These are phyloP conservation scores for Pezicula radicicola DNA, from an alignment of 2,329 filamentous ascomycete species.

Conservation along the genomic window DNA sequence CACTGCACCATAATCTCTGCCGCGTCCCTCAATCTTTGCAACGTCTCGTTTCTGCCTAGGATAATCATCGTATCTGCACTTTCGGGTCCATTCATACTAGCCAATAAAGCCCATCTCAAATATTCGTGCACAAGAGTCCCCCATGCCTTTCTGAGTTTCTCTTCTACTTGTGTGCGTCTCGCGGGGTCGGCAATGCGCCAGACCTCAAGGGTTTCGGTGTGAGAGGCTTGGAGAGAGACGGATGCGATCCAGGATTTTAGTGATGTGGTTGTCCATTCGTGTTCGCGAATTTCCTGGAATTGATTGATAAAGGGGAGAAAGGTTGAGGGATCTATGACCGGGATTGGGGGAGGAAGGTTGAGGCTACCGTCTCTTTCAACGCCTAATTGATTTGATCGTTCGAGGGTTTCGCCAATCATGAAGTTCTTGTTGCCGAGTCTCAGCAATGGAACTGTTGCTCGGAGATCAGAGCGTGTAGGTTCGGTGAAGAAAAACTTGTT, in stretches of 20 bases:
- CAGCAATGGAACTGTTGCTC: slow-evolving; percentile 8
- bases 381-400: too few relatives aligned
- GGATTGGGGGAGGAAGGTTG: background rate
- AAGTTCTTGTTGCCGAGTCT: slow-evolving; percentile 7
- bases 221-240: background rate
- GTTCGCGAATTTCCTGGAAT: background rate
- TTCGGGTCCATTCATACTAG: slow-evolving; percentile 48
- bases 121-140: slow-evolving; percentile 49
- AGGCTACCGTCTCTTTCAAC: too few relatives aligned
- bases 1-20: slow-evolving; percentile 6
- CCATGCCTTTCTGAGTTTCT: slow-evolving; percentile 22
- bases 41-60: slow-evolving; percentile 48
- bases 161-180: background rate
- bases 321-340: background rate
- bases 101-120: slow-evolving; percentile 53
- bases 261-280: background rate
- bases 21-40: slow-evolving; percentile 32
- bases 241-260: background rate
- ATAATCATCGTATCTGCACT: slow-evolving; percentile 51
- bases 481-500: slow-evolving; percentile 56
- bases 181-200: slow-evolving; percentile 2
- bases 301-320: background rate
- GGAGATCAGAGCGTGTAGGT: slow-evolving; percentile 17
- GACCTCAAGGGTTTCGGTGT: slow-evolving; percentile 8
- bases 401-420: background rate